Evolutionary conservation across 768 basidiomycete species (phyloP).

Genomic region (Kwoniella sp.): DNA sequence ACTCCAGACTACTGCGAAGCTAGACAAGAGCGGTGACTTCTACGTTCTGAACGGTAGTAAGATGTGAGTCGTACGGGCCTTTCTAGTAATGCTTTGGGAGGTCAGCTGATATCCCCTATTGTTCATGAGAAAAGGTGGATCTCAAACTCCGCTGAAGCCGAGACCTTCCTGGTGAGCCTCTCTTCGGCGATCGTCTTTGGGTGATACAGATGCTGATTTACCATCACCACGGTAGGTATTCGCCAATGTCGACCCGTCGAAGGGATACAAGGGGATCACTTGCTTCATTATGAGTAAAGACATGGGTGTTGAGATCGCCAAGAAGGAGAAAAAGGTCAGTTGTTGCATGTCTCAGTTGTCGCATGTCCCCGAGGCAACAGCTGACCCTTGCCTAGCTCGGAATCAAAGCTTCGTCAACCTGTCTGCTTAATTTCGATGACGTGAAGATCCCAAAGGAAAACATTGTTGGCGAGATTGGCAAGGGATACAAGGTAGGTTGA

Average conservation of each 20-base stretch:
- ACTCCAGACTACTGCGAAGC: conserved; percentile 83
- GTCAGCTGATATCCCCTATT: not conserved
- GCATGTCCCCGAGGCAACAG: not conserved
- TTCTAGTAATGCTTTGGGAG: not conserved
- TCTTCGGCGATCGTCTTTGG: no score
- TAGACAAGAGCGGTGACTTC: conserved; percentile 65
- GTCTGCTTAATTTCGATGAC: conserved; percentile 89
- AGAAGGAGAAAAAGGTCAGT: conserved; percentile 85
- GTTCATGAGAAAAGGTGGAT: no score
- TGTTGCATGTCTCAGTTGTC: not conserved
- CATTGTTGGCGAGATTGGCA: conserved; percentile 72
- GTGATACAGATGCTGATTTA: not conserved
- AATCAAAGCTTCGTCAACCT: conserved; percentile 92
- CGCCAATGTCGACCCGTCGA: conserved; percentile 87
- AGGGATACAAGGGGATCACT: conserved; percentile 98
- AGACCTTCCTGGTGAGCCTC: conserved; percentile 56
- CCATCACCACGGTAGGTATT: conserved; percentile 63
- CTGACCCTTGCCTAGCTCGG: conserved; percentile 57
- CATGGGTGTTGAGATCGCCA: conserved; percentile 94
- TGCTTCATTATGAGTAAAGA: conserved; percentile 95
- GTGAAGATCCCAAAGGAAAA: conserved; percentile 78
- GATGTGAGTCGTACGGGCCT: conserved; percentile 55
- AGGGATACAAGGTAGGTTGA: conserved; percentile 79
- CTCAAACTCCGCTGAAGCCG: conserved; percentile 88
- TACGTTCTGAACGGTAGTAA: conserved; percentile 95